Evolutionary conservation across 495 filamentous ascomycete species (phyloP).

Genomic region (Hypoxylon subgilvum): DNA sequence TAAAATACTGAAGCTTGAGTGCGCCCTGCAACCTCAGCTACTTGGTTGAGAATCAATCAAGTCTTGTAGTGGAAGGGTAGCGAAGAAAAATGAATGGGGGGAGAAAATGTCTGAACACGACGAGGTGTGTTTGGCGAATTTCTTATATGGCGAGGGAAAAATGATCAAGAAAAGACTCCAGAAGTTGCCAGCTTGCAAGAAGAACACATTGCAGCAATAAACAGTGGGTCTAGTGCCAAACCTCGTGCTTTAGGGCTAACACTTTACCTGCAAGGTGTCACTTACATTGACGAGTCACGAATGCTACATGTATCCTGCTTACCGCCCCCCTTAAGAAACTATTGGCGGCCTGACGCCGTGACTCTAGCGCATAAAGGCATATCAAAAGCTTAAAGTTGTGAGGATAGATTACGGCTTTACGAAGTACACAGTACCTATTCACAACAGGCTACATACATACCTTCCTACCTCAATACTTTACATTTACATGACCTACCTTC

Average conservation of each 20-base stretch:
- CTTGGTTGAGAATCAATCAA: constrained; percentile 20
- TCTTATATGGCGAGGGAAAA: constrained; percentile 26
- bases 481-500: no score
- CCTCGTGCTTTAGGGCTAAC: no score
- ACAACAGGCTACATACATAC: no score
- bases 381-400: neutral
- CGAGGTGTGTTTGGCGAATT: constrained; percentile 9
- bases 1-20: constrained; percentile 12
- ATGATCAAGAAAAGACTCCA: constrained; percentile 3
- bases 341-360: no score
- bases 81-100: constrained; percentile 19
- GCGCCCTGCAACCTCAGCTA: constrained; percentile 20
- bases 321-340: no score
- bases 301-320: no score
- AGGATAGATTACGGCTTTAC: no score
- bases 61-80: neutral
- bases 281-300: no score
- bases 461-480: no score
- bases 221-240: constrained; percentile 34
- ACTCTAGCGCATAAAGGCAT: neutral
- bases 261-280: no score
- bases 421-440: no score
- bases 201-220: constrained; percentile 42
- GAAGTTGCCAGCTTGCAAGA: constrained; percentile 41
- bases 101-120: constrained; percentile 21